Conservation (phyloP, 306 rosid species). For the Glycine soja region DNA sequence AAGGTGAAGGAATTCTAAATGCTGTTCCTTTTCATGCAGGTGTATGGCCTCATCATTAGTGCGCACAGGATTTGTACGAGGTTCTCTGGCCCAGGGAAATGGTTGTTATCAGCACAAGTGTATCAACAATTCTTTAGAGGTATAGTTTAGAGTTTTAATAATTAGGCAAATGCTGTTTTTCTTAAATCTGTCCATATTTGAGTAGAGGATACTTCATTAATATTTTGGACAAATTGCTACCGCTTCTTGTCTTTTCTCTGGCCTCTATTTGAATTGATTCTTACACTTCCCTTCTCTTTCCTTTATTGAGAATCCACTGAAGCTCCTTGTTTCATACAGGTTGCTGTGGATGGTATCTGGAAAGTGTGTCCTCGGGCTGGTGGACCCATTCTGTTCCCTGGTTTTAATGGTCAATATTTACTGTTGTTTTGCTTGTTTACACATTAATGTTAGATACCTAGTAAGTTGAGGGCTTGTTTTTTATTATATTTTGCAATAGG, state of each 20-base stretch:
- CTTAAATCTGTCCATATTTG: background rate
- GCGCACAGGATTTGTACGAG: constrained; percentile 93
- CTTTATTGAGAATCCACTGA: constrained; percentile 8
- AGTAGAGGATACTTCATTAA: background rate
- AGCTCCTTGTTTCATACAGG: constrained; percentile 55
- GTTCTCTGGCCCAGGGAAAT: constrained; percentile 94
- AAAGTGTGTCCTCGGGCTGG: constrained; percentile 86
- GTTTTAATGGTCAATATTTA: constrained; percentile 74
- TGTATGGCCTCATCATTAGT: constrained; percentile 97
- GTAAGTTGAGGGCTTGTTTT: constrained; percentile 29
- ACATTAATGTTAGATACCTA: constrained; percentile 2
- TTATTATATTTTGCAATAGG: constrained; percentile 55
- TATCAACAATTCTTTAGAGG: constrained; percentile 82
- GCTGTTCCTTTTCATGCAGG: constrained; percentile 57
- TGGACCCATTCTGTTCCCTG: constrained; percentile 83
- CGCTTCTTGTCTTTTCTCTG: constrained; percentile 4
- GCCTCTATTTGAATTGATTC: constrained; percentile 20
- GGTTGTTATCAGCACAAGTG: constrained; percentile 99
- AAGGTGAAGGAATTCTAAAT: constrained; percentile 35
- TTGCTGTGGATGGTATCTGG: constrained; percentile 95
- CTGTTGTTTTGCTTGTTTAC: constrained; percentile 32
- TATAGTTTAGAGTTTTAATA: constrained; percentile 44
- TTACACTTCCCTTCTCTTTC: background rate
- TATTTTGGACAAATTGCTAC: background rate
- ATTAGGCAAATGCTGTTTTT: background rate